Evolutionary conservation across 2,329 filamentous ascomycete genomes (phyloP).

Genomic region (Verticillium albo-atrum): DNA sequence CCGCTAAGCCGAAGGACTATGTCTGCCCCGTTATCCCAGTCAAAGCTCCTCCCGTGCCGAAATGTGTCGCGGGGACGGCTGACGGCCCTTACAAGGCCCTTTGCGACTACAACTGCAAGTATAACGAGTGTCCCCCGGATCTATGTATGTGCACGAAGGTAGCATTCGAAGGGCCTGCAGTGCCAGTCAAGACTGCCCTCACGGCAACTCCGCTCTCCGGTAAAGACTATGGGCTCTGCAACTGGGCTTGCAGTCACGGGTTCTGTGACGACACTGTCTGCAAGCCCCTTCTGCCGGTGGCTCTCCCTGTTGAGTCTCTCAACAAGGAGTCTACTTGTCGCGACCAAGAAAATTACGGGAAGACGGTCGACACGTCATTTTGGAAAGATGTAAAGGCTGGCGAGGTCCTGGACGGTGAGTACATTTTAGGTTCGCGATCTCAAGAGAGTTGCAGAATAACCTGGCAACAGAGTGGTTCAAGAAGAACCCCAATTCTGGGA

Average conservation of each 20-base stretch:
- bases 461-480: background rate
- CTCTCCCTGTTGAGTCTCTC: background rate
- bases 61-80: background rate
- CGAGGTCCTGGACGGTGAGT: no score
- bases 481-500: background rate
- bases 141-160: background rate
- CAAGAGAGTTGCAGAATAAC: no score
- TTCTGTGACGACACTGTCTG: slow-evolving; percentile 1
- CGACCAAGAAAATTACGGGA: background rate
- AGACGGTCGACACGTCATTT: background rate
- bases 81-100: background rate
- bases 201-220: slow-evolving; percentile 11
- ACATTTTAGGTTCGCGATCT: no score
- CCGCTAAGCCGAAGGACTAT: background rate
- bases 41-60: background rate
- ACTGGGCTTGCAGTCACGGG: slow-evolving; percentile 2
- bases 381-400: no score
- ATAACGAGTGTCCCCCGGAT: background rate
- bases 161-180: background rate
- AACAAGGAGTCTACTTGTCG: background rate
- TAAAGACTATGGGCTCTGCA: slow-evolving; percentile 27
- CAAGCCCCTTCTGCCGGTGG: background rate
- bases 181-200: slow-evolving; percentile 10
- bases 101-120: background rate
- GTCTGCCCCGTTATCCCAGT: background rate